Evolutionary conservation across 495 filamentous ascomycete species (phyloP), one percentile per base, ranked within the genome.

Genomic region (Aspergillus leporis): DNA sequence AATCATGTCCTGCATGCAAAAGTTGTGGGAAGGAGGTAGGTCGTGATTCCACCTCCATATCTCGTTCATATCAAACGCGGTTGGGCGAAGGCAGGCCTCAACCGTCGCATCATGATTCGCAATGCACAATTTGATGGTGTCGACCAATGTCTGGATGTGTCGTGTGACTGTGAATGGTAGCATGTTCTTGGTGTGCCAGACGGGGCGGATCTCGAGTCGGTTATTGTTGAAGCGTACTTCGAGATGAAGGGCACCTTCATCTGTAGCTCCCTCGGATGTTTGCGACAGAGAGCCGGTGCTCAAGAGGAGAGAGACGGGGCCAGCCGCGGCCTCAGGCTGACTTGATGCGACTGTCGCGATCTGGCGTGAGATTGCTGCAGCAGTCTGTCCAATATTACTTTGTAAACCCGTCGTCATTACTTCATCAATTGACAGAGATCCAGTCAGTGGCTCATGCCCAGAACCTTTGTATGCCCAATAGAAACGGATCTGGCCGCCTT

Each of bases 1-100:
- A 32, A 86, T 68, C 21, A 81, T 57, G 0, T 79, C 73, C 59
- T 85, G 78, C 56, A 82, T 73, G 60, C 77, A 80, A 45, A 73
- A 67, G 52, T 66, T 62, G 55, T 70, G 66, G 2, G 66, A 55
- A 8, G 69, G 66, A 21, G 71, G 74, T 5, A 74, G 53, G 7
- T 55, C 18, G 38, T 69, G 59, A 52, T 78, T 77, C 68, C 70
- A 71, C 1, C 64, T 21, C 73, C 70, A 72, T 28, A 77, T 70
- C 14, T 66, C 63, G 12, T 66, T 31, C 32, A 77, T 32, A 46
- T 78, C 75, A 34, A 57, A 56, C 23, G 46, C 41, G 5, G 65
- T 72, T 4, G 70, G 66, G 3, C 59, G 58, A 36, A 74, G 55
- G 21, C 58, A 69, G 0, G 67, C 60, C 51, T 72, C 53, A 25